Evolutionary conservation across 139 green algal species (phyloP).

Genomic region (Ettlia oleoabundans): DNA sequence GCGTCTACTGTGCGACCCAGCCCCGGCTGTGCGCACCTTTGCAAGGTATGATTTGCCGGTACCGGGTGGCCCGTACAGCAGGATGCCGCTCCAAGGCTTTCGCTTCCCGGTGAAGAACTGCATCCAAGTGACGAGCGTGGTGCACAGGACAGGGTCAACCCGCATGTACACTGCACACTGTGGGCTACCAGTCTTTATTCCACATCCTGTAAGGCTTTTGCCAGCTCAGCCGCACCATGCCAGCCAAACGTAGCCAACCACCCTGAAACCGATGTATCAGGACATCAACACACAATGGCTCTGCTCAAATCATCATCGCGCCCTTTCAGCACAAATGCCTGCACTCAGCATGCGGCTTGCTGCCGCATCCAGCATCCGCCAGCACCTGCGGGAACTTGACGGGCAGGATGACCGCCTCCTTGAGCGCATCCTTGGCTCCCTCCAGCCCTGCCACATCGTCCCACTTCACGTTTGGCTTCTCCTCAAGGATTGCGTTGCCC

Average conservation of each 20-base stretch:
- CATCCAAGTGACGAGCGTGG: not conserved
- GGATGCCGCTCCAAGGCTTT: conserved; percentile 97
- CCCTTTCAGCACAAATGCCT: too few species aligned
- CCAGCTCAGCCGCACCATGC: too few species aligned
- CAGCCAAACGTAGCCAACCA: too few species aligned
- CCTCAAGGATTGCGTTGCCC: conserved; percentile 83
- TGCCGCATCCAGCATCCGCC: too few species aligned
- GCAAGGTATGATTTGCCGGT: conserved; percentile 99
- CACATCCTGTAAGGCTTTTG: too few species aligned
- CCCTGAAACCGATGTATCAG: too few species aligned
- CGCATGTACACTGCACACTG: not conserved
- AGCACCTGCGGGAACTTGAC: conserved; percentile 98
- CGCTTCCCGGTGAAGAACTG: conserved; percentile 99
- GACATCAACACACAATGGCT: too few species aligned
- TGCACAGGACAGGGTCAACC: not conserved
- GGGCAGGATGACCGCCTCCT: conserved; percentile 99
- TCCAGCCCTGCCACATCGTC: conserved; percentile 98
- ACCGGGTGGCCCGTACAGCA: conserved; percentile 97
- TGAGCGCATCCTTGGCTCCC: conserved; percentile 95
- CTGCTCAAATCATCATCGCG: too few species aligned
- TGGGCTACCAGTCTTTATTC: too few species aligned
- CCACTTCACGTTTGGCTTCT: conserved; percentile 97
- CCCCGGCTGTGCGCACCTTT: too few species aligned
- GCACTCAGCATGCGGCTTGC: too few species aligned
- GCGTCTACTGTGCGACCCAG: too few species aligned